Base-by-base conservation (phyloP, 1,284 basidiomycete species). In the Veloporphyrellus conicus region DNA sequence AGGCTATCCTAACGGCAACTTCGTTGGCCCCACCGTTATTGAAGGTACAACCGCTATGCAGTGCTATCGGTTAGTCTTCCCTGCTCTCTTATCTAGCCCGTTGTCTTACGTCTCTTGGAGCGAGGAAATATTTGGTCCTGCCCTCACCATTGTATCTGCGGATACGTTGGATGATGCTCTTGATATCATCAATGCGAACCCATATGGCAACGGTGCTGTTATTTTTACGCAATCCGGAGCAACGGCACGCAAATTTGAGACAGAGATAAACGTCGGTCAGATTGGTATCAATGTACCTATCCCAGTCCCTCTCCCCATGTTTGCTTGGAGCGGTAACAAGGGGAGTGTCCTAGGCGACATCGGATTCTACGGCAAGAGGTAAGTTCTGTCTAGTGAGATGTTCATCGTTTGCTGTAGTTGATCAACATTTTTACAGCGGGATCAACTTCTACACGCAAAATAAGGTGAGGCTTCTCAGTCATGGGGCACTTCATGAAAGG, bases 211-310 rank as follows among this genome's bases (percentile, higher is more conserved):
- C 65, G 95, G 94, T 25, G 83, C 93, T n/a, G 90, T 93, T 19
- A 93, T 97, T 64, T 98, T 97, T 68, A 99, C 95, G 27, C 90
- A 94, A 70, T 92, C 88, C 41, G 95, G 95, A n/a, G 89, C 94
- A 27, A 93, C 93, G 7, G 94, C 93, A 18, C 83, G 95, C 52
- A 90, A 90, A 70, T 99, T 96, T 56, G 94, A 99, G 71, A 78
- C 77, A 38, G 78, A 86, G 50, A 84, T 95, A 51, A 90, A 97
- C 54, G 86, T 92, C 43, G 95, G 95, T 35, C 61, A 98, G 70
- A 79, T 95, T 60, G 92, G 92, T 36, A 82, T 99, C 69, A 98
- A 99, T 64, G 88, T 95, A 2, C 86, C 94, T 37, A 90, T 96
- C 61, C 86, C 94, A 43, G 88, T 93, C 4, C 91, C 93, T 37